These are phyloP conservation scores for Cladophialophora carrionii DNA, from an alignment of 2,329 filamentous ascomycete species.

Conservation along the genomic window DNA sequence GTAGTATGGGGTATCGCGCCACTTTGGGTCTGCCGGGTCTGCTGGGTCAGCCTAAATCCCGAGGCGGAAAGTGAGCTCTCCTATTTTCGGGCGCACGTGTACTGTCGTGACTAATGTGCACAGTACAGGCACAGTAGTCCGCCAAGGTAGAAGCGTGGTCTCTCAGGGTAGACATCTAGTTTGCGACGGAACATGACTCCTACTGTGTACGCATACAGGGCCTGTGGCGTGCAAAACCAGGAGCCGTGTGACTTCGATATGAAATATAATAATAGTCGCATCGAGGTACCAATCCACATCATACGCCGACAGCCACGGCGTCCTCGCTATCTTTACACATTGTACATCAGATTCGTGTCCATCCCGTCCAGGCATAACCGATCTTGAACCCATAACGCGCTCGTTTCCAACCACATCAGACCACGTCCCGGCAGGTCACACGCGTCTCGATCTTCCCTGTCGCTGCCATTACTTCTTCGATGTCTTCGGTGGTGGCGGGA, in stretches of 20 bases:
- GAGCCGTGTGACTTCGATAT: neutral
- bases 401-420: neutral
- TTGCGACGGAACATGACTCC: too few relatives aligned
- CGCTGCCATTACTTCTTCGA: slow-evolving; percentile 27
- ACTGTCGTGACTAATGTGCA: too few relatives aligned
- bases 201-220: too few relatives aligned
- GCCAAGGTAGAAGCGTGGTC: too few relatives aligned
- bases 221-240: neutral
- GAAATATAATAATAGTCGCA: neutral
- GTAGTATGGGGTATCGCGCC: too few relatives aligned
- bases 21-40: neutral
- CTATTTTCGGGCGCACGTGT: neutral
- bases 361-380: neutral
- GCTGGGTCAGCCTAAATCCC: neutral
- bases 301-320: neutral
- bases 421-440: neutral
- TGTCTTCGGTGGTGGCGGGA: slow-evolving; percentile 33
- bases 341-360: neutral
- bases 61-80: neutral
- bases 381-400: neutral
- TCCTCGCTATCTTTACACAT: slow-evolving; percentile 5
- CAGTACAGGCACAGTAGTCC: too few relatives aligned
- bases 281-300: too few relatives aligned
- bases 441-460: neutral
- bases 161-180: too few relatives aligned